Conservation (phyloP, 2,329 filamentous ascomycete species). For the Allantophomopsis lycopodina region DNA sequence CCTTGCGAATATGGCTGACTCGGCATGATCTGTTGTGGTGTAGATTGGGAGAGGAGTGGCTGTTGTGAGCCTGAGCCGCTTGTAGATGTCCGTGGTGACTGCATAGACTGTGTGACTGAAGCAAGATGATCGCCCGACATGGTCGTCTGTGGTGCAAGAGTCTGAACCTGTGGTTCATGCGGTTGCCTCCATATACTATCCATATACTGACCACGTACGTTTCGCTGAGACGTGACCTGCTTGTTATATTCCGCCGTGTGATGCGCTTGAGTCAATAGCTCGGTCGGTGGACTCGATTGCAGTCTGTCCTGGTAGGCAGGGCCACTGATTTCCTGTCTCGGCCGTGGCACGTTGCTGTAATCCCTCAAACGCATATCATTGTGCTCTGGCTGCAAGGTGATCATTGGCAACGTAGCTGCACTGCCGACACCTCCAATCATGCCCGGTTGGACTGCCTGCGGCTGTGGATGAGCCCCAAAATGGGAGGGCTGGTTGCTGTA, state of each 20-base stretch:
- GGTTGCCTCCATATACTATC: conserved; percentile 71
- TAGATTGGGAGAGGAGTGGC: conserved; percentile 26
- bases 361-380: conserved; percentile 67
- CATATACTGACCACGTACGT: conserved; percentile 66
- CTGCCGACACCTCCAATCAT: conserved; percentile 54
- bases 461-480: conserved; percentile 49
- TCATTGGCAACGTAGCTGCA: conserved; percentile 66
- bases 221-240: conserved; percentile 64
- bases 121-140: conserved; percentile 27
- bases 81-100: conserved; percentile 43
- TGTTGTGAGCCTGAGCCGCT: conserved; percentile 39
- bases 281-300: conserved; percentile 59
- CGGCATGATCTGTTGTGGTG: conserved; percentile 25
- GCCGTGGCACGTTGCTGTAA: conserved; percentile 71
- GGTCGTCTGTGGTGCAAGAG: conserved; percentile 16
- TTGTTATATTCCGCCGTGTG: conserved; percentile 90
- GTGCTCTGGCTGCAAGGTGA: conserved; percentile 67
- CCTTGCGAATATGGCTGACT: conserved; percentile 56
- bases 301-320: conserved; percentile 80
- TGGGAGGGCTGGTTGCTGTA: conserved; percentile 63
- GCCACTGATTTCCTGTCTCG: conserved; percentile 80
- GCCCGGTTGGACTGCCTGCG: conserved; percentile 58
- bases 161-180: conserved; percentile 59
- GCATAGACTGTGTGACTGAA: conserved; percentile 38
- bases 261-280: conserved; percentile 75